Evolutionary conservation across 1,284 basidiomycete genomes (phyloP).

Genomic region (Ustilago tritici): DNA sequence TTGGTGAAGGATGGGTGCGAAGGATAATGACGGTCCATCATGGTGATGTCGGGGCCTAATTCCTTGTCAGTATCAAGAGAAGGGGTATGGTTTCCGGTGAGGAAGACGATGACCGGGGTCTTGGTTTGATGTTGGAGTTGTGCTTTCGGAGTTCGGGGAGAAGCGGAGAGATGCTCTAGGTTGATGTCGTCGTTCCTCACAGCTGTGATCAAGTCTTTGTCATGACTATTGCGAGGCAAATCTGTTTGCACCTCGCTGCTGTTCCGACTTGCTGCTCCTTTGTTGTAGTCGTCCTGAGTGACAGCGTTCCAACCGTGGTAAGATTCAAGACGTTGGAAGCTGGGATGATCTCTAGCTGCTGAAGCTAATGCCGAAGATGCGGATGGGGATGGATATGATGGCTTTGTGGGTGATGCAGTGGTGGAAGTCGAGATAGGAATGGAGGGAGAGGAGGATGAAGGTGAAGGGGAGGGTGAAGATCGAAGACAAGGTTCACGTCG

Average conservation of each 20-base stretch:
- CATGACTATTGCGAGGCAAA: conserved; percentile 25
- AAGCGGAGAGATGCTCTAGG: background rate
- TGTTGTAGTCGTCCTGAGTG: conserved; percentile 1
- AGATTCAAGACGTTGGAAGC: conserved; percentile 1
- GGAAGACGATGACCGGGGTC: background rate
- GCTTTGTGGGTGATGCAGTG: background rate
- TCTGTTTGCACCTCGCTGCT: background rate
- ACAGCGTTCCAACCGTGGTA: background rate
- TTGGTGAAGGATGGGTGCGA: conserved; percentile 16
- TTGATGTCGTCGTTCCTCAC: conserved; percentile 39
- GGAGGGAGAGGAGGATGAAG: conserved; percentile 2
- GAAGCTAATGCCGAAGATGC: conserved; percentile 10
- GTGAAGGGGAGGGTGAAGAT: background rate
- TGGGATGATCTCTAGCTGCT: conserved; percentile 21
- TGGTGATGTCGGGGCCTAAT: background rate
- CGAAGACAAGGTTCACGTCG: background rate
- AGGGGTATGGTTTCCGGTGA: background rate
- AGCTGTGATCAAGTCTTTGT: conserved; percentile 35
- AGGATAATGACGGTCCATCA: conserved; percentile 36
- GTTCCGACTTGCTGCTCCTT: background rate
- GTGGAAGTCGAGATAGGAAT: background rate
- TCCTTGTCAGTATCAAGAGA: background rate
- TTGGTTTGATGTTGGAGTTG: background rate
- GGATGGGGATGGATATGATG: conserved; percentile 2
- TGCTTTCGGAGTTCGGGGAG: too few species aligned